Conservation (phyloP, 1,139 yeast genomes). For the Arxiozyma bovina region DNA sequence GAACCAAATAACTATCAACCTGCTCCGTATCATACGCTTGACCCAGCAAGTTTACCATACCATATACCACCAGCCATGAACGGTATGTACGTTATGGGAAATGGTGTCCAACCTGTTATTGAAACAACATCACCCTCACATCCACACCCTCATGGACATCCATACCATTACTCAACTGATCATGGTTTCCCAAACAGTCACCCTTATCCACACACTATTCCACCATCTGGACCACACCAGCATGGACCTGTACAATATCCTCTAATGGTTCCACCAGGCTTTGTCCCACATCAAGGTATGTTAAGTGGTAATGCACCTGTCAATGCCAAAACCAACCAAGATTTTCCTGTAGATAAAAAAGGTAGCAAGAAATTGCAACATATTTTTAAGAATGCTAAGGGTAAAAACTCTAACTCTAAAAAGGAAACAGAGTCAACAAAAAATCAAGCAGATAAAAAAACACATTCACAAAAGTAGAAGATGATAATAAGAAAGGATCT, state of each 20-base stretch:
- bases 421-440: background rate
- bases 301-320: background rate
- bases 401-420: background rate
- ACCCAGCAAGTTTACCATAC: slow-evolving; percentile 23
- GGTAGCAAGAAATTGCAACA: slow-evolving; percentile 1
- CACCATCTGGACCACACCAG: background rate
- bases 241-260: slow-evolving; percentile 2
- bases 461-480: background rate
- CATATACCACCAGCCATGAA: slow-evolving; percentile 18
- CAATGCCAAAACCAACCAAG: background rate
- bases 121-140: background rate
- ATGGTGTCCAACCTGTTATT: background rate
- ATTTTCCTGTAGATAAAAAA: slow-evolving; percentile 2
- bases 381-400: background rate
- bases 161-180: background rate
- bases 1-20: background rate
- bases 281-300: background rate
- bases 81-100: slow-evolving; percentile 3
- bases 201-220: background rate
- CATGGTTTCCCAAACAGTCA: background rate
- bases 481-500: background rate
- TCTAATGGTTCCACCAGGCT: slow-evolving; percentile 1
- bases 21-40: slow-evolving; percentile 3
- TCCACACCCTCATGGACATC: slow-evolving; percentile 1
- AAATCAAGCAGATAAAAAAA: background rate